Percentiles rank a stretch among this genome's conserved stretches.
These are phyloP conservation scores for Geotrichum candidum DNA, from an alignment of 1,139 yeast genomes.

Conservation along the genomic window DNA sequence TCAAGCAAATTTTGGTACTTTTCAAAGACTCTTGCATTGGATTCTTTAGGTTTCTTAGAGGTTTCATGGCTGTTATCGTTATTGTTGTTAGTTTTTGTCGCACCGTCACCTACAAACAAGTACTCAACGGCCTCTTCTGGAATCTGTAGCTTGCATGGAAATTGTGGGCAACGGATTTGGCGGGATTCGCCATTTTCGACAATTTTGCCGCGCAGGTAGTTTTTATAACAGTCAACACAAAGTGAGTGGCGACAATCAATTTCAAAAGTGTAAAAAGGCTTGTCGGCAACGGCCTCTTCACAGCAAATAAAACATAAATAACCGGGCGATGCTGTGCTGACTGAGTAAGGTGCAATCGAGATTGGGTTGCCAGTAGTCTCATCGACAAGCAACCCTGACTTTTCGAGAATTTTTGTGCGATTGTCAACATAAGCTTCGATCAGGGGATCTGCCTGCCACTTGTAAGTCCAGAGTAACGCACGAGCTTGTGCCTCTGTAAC, in stretches of 20 bases:
- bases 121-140: constrained; percentile 36
- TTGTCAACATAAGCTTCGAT: constrained; percentile 62
- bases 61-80: constrained; percentile 1
- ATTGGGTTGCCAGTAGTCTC: constrained; percentile 15
- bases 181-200: constrained; percentile 46
- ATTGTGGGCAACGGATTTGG: constrained; percentile 57
- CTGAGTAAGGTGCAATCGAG: constrained; percentile 19
- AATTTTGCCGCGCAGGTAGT: constrained; percentile 50
- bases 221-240: constrained; percentile 62
- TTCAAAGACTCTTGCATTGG: constrained; percentile 6
- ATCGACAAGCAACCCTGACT: constrained; percentile 43
- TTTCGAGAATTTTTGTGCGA: constrained; percentile 40
- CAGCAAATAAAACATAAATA: constrained; percentile 68
- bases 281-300: constrained; percentile 38
- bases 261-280: constrained; percentile 42
- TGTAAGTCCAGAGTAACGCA: constrained; percentile 52
- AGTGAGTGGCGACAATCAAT: constrained; percentile 64
- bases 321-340: constrained; percentile 28
- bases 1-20: constrained; percentile 27
- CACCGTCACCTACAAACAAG: constrained; percentile 31
- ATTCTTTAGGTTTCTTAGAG: neutral
- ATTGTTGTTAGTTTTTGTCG: neutral
- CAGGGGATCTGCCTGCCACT: constrained; percentile 72
- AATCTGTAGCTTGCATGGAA: constrained; percentile 34
- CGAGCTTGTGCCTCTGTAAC: constrained; percentile 41